Conservation (phyloP, 495 filamentous ascomycete genomes). For the Cairneyella variabilis region DNA sequence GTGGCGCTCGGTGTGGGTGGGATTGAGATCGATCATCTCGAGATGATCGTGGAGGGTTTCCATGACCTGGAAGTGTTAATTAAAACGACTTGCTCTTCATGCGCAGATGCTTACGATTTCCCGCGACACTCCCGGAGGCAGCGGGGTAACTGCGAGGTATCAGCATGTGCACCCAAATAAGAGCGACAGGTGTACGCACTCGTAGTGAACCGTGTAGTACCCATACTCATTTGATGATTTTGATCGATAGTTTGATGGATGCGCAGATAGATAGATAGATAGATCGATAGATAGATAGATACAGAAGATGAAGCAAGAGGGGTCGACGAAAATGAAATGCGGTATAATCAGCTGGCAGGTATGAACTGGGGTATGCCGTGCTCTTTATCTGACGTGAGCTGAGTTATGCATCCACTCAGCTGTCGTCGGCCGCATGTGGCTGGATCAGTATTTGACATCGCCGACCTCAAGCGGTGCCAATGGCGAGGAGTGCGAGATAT, state of each 20-base stretch:
- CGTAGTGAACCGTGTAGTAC: not conserved
- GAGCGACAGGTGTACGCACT: too few species aligned
- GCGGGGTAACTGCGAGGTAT: constrained; percentile 66
- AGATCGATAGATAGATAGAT: not conserved
- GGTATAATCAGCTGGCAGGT: too few species aligned
- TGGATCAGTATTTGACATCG: too few species aligned
- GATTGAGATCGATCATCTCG: constrained; percentile 79
- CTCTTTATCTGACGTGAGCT: too few species aligned
- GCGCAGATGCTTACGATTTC: constrained; percentile 42
- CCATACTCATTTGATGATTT: not conserved
- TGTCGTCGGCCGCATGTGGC: too few species aligned
- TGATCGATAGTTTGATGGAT: not conserved
- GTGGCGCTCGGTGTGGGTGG: constrained; percentile 64
- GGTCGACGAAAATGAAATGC: not conserved
- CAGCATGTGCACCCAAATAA: too few species aligned
- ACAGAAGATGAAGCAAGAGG: not conserved
- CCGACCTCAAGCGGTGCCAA: too few species aligned
- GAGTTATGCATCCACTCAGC: too few species aligned
- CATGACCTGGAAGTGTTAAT: constrained; percentile 29
- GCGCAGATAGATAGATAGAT: not conserved
- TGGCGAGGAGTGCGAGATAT: too few species aligned
- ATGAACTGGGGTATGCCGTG: too few species aligned
- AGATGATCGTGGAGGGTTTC: constrained; percentile 67
- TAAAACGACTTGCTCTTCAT: not conserved
- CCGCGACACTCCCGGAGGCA: constrained; percentile 61